Conservation (phyloP, 2,329 filamentous ascomycete species). For the Aspergillus tamarii region DNA sequence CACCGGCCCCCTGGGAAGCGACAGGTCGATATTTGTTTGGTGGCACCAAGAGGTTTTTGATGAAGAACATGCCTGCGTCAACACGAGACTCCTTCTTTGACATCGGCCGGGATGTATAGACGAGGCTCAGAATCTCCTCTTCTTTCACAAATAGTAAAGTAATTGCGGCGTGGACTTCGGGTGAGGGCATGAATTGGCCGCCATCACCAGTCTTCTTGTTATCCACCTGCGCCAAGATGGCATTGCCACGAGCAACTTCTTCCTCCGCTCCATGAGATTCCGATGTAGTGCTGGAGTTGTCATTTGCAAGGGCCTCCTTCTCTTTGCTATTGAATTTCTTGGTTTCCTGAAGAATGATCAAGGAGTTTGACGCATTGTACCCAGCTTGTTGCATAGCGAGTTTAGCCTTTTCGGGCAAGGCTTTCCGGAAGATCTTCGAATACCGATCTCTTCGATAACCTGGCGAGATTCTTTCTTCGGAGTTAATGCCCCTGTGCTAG, state of each 20-base stretch:
- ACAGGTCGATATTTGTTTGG: conserved; percentile 91
- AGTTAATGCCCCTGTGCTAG: conserved; percentile 22
- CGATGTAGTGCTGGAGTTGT: conserved; percentile 60
- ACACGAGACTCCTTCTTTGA: conserved; percentile 61
- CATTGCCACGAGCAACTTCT: conserved; percentile 58
- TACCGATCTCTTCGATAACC: conserved; percentile 85
- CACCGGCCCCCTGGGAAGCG: conserved; percentile 75
- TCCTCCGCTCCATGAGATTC: conserved; percentile 61
- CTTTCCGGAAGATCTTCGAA: conserved; percentile 90
- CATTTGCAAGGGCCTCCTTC: conserved; percentile 31
- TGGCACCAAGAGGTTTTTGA: conserved; percentile 82
- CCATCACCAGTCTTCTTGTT: conserved; percentile 42
- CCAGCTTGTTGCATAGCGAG: conserved; percentile 73
- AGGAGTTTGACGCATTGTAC: conserved; percentile 70
- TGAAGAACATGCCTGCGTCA: conserved; percentile 91
- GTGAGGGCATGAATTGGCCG: conserved; percentile 74
- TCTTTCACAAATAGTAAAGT: conserved; percentile 83
- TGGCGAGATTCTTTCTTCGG: conserved; percentile 68
- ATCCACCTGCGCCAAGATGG: conserved; percentile 40
- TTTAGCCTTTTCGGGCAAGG: conserved; percentile 73
- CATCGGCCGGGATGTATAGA: conserved; percentile 78
- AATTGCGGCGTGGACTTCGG: conserved; percentile 80
- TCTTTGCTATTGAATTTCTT: conserved; percentile 41
- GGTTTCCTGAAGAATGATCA: conserved; percentile 61
- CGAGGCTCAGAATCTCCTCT: conserved; percentile 76